A percentile compares a stretch with the other conserved stretches of the same genome.
Conservation (phyloP, 2,329 filamentous ascomycete species). For the Ciborinia camelliae region DNA sequence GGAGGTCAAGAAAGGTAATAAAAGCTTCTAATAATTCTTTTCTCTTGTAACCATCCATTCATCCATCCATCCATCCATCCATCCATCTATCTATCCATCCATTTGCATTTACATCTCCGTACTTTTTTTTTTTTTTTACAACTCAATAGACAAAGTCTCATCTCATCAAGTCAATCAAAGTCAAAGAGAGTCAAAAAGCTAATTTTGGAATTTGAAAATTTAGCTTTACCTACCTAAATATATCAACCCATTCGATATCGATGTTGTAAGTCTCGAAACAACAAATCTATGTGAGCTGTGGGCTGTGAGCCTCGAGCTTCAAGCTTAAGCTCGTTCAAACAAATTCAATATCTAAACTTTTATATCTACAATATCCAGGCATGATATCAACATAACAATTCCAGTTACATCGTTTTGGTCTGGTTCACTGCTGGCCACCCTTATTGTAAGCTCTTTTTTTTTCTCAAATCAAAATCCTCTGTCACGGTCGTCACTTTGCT, state of each 20-base stretch:
- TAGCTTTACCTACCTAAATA: neutral
- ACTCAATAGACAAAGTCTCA: no score
- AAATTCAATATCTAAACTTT: neutral
- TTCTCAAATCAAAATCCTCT: neutral
- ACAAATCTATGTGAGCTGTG: neutral
- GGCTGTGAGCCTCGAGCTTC: neutral
- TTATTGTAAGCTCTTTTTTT: neutral
- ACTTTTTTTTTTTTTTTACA: no score
- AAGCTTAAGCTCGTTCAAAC: neutral
- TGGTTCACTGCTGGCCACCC: neutral
- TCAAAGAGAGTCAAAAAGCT: no score
- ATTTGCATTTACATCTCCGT: no score
- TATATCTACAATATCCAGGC: neutral
- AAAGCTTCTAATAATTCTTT: no score
- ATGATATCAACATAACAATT: neutral
- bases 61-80: no score
- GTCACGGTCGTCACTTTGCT: neutral
- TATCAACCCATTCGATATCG: neutral
- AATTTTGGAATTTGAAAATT: neutral
- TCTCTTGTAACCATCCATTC: no score
- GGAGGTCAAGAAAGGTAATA: no score
- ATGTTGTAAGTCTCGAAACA: neutral
- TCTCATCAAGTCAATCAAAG: no score
- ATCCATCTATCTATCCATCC: no score
- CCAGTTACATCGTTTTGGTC: neutral